phyloP scores from a whole-genome alignment of 139 green algal species.

The Chlorella sp. region DNA sequence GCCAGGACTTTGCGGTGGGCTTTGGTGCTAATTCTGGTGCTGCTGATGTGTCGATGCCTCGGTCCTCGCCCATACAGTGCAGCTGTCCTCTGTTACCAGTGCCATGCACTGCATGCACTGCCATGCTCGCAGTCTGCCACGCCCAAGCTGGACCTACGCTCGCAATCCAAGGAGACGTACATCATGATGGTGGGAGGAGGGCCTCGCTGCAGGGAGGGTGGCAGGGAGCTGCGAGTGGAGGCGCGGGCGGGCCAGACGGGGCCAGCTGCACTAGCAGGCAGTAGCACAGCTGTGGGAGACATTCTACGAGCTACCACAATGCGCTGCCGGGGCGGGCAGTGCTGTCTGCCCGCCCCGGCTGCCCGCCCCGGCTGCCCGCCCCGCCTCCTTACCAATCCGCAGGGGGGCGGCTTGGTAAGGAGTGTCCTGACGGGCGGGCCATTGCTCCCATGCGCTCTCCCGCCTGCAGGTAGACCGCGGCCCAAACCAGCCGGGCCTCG shows the following conservation, averaged over 20 bases:
- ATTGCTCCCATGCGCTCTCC: too few species aligned
- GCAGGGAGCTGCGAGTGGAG: background rate
- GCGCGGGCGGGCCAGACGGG: too few species aligned
- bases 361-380: background rate
- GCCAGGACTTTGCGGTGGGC: constrained; percentile 42
- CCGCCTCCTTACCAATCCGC: too few species aligned
- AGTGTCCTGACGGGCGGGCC: too few species aligned
- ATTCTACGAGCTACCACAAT: constrained; percentile 8
- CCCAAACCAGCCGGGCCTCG: constrained; percentile 3
- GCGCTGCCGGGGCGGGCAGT: background rate
- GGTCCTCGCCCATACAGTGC: background rate
- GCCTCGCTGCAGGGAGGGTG: constrained; percentile 20
- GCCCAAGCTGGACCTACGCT: constrained; percentile 23
- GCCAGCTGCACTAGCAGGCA: background rate
- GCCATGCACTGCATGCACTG: constrained; percentile 29
- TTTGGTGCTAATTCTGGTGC: background rate
- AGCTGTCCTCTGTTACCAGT: background rate
- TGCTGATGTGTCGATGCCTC: constrained; percentile 43
- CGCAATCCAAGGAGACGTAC: constrained; percentile 31
- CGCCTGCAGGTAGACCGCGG: constrained; percentile 35
- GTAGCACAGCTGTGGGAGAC: background rate
- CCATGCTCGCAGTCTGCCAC: constrained; percentile 45
- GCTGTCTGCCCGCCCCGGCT: background rate
- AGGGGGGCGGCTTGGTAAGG: background rate
- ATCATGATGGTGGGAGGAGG: constrained; percentile 79